Evolutionary conservation across 768 basidiomycete species (phyloP).

Genomic region (Leucocoprinus birnbaumii): DNA sequence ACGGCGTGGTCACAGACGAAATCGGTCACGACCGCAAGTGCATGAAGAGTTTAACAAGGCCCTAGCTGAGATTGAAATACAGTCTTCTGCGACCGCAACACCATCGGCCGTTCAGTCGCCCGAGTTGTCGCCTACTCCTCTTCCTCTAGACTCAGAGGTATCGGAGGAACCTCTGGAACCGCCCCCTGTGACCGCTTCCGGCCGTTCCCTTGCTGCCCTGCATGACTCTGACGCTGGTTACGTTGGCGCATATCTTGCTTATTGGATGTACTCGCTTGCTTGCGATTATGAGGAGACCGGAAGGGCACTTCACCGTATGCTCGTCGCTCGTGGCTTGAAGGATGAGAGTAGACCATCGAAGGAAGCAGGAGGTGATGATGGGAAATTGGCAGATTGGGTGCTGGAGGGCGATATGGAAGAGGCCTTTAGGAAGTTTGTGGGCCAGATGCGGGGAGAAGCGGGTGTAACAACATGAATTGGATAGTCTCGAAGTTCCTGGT

Average conservation of each 20-base stretch:
- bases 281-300: constrained; percentile 42
- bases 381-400: constrained; percentile 1
- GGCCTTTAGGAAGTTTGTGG: constrained; percentile 26
- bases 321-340: constrained; percentile 17
- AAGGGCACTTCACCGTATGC: constrained; percentile 30
- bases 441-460: constrained; percentile 16
- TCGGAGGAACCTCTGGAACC: constrained; percentile 7
- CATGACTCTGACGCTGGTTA: constrained; percentile 39
- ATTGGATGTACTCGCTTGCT: constrained; percentile 41
- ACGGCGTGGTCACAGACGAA: constrained; percentile 8
- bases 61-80: constrained; percentile 11
- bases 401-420: constrained; percentile 25
- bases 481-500: no score
- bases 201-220: constrained; percentile 34
- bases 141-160: constrained; percentile 3
- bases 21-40: constrained; percentile 13
- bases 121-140: constrained; percentile 1
- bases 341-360: background rate
- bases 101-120: constrained; percentile 8
- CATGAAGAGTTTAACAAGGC: constrained; percentile 16
- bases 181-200: constrained; percentile 21
- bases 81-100: constrained; percentile 9
- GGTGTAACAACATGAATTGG: background rate
- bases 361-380: background rate
- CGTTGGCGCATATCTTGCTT: constrained; percentile 38